These are phyloP conservation scores for Paecilomyces dactylethromorphus DNA, from an alignment of 2,329 filamentous ascomycete genomes.

Conservation along the genomic window DNA sequence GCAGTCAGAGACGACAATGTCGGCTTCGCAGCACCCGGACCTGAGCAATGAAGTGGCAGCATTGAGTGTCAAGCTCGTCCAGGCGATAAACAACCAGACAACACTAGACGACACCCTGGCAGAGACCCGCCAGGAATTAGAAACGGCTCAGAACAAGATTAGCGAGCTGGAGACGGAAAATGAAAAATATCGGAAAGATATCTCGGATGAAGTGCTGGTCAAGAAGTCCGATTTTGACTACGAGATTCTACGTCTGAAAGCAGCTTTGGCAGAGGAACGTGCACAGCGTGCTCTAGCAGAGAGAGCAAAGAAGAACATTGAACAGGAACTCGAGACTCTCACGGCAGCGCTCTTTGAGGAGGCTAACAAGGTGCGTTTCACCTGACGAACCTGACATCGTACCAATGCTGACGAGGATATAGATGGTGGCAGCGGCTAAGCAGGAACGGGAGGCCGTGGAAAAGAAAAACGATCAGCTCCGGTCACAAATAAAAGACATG, in stretches of 20 bases:
- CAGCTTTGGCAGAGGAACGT: constrained; percentile 59
- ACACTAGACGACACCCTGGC: constrained; percentile 82
- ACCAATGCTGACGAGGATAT: constrained; percentile 9
- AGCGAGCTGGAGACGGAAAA: constrained; percentile 62
- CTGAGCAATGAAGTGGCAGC: constrained; percentile 73
- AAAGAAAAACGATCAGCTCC: constrained; percentile 81
- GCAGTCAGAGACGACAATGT: constrained; percentile 24
- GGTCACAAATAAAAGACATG: constrained; percentile 76
- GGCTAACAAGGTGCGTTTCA: constrained; percentile 67
- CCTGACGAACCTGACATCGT: background rate
- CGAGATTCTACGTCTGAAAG: constrained; percentile 58
- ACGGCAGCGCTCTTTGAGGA: constrained; percentile 95
- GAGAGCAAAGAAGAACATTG: constrained; percentile 79
- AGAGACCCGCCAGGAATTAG: constrained; percentile 74
- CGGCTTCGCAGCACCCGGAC: constrained; percentile 48
- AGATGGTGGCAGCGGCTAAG: constrained; percentile 89
- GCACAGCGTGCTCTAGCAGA: constrained; percentile 59
- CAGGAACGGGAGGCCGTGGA: constrained; percentile 74
- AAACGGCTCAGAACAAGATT: constrained; percentile 62
- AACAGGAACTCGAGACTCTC: constrained; percentile 83
- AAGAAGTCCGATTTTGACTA: constrained; percentile 66
- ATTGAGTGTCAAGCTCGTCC: constrained; percentile 90
- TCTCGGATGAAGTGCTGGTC: constrained; percentile 69
- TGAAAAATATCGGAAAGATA: constrained; percentile 61
- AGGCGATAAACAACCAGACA: constrained; percentile 95